Conservation (phyloP, 139 green algal species). For the Microglena sp. region DNA sequence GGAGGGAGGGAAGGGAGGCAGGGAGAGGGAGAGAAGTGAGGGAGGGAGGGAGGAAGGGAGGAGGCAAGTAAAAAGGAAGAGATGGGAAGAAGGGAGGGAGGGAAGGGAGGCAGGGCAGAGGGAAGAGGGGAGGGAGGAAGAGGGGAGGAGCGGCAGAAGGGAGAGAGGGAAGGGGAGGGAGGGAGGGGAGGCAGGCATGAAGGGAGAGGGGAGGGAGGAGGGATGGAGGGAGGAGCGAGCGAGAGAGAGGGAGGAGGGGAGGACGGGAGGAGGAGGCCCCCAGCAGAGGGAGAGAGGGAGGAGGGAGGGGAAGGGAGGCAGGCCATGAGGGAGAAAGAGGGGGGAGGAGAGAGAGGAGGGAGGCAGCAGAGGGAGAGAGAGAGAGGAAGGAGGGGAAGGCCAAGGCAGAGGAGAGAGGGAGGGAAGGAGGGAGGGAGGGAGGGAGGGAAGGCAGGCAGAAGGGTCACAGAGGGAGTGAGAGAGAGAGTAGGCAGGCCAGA, state of each 20-base stretch:
- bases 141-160: too few species aligned
- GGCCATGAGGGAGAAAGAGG: neutral
- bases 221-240: neutral
- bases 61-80: too few species aligned
- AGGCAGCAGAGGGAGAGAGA: neutral
- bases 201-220: too few species aligned
- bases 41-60: too few species aligned
- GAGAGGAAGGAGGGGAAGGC: conserved; percentile 1
- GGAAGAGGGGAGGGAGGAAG: too few species aligned
- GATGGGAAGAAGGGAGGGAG: too few species aligned
- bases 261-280: neutral
- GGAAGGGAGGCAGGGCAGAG: too few species aligned
- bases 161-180: too few species aligned
- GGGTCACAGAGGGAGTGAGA: neutral
- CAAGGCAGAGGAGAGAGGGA: neutral
- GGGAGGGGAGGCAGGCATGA: too few species aligned
- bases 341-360: neutral
- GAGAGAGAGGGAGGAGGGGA: neutral
- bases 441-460: neutral
- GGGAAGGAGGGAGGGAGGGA: neutral
- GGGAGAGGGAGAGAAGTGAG: too few species aligned
- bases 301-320: neutral
- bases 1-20: too few species aligned
- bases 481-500: neutral
- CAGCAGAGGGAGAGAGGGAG: neutral